Conservation (phyloP, 495 filamentous ascomycete species). For the Penicillium atrosanguineum region DNA sequence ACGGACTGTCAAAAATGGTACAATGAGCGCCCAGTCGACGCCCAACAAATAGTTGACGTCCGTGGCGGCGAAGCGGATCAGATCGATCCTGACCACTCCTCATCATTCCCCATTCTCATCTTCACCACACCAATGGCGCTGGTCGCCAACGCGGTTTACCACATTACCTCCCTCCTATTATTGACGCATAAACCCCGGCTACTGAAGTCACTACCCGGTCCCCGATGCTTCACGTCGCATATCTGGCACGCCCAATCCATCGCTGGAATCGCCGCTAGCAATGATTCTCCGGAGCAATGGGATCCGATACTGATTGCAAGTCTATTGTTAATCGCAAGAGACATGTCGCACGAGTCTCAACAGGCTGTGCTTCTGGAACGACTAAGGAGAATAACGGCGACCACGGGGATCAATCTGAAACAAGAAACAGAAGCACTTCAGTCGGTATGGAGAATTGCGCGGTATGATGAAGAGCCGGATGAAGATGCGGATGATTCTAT, state of each 20-base stretch:
- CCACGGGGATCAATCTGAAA: constrained; percentile 22
- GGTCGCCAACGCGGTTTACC: constrained; percentile 27
- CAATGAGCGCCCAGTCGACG: constrained; percentile 24
- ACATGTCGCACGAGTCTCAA: constrained; percentile 29
- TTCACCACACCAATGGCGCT: constrained; percentile 31
- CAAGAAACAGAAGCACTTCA: constrained; percentile 14
- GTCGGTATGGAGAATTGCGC: constrained; percentile 18
- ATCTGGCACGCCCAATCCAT: constrained; percentile 31
- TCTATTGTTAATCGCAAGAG: constrained; percentile 18
- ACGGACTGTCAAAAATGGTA: constrained; percentile 30
- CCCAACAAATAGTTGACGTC: constrained; percentile 25
- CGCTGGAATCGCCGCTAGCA: constrained; percentile 23
- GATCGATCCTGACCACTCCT: constrained; percentile 25
- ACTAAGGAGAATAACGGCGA: constrained; percentile 12
- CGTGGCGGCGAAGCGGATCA: constrained; percentile 25
- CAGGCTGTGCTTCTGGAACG: constrained; percentile 16
- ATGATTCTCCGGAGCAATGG: constrained; percentile 28
- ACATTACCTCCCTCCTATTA: constrained; percentile 22
- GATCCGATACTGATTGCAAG: constrained; percentile 24
- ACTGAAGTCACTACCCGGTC: constrained; percentile 25
- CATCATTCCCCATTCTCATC: constrained; percentile 26
- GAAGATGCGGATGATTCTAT: constrained; percentile 12
- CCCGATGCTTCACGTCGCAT: constrained; percentile 24
- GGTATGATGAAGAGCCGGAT: constrained; percentile 23
- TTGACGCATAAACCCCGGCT: constrained; percentile 25